Evolutionary conservation across 768 basidiomycete species (phyloP).

Genomic region (Mycena leptocephala): DNA sequence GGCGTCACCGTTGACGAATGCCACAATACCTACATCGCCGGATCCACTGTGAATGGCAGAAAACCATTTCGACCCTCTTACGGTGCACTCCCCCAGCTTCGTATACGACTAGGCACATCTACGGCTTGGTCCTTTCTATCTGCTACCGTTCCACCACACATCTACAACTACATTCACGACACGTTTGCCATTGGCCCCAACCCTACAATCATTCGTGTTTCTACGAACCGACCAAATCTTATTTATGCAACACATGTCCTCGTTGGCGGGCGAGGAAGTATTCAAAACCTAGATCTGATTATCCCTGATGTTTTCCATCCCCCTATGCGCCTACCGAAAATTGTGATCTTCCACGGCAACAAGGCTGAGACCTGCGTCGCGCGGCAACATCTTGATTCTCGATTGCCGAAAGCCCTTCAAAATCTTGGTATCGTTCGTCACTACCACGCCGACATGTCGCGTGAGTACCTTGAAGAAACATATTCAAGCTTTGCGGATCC

Average conservation of each 20-base stretch:
- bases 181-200: neutral
- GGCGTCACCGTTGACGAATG: neutral
- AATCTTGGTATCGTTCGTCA: neutral
- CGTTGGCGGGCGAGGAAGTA: neutral
- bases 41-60: neutral
- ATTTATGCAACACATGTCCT: conserved; percentile 13
- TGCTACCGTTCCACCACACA: neutral
- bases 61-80: neutral
- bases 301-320: neutral
- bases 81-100: neutral
- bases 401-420: neutral
- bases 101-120: neutral
- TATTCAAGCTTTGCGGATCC: conserved; percentile 10
- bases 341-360: neutral
- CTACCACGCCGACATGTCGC: conserved; percentile 14
- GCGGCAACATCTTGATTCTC: neutral
- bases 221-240: neutral
- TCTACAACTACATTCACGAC: neutral
- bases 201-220: neutral
- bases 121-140: neutral
- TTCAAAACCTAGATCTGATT: neutral
- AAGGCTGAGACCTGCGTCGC: neutral
- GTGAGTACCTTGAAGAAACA: neutral
- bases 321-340: neutral
- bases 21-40: neutral